Percentiles rank a stretch among this genome's conserved stretches.
These are phyloP conservation scores for Lactarius sanguifluus DNA, from an alignment of 768 basidiomycete species.

Conservation along the genomic window DNA sequence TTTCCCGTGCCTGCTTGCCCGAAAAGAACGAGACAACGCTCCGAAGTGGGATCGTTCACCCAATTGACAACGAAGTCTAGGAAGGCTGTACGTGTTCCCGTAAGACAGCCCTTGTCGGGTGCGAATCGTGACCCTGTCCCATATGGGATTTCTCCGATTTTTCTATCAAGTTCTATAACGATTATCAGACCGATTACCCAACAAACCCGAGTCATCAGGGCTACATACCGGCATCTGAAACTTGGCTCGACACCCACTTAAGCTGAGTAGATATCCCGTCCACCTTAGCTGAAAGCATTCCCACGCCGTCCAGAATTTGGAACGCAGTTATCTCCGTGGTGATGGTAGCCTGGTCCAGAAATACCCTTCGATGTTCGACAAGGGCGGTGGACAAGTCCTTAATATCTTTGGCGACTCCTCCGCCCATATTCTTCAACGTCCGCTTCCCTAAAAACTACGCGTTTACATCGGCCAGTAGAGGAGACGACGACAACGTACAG, in stretches of 20 bases:
- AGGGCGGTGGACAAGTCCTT: not conserved
- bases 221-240: not conserved
- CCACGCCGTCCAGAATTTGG: not conserved
- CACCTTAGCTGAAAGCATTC: not conserved
- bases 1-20: not conserved
- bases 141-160: not conserved
- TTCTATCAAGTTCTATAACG: not conserved
- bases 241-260: not conserved
- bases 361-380: not conserved
- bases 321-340: not conserved
- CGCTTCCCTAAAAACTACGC: not conserved
- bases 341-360: not conserved
- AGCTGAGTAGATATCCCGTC: not conserved
- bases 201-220: not conserved
- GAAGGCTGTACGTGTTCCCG: not conserved
- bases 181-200: not conserved
- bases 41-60: not conserved
- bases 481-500: not conserved
- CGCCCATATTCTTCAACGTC: not conserved
- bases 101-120: not conserved
- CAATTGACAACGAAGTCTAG: not conserved
- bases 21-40: constrained; percentile 1
- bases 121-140: not conserved
- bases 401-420: not conserved
- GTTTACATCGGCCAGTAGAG: not conserved